phyloP scores from a whole-genome alignment of 345 rosid species.

The Balakata baccata region DNA sequence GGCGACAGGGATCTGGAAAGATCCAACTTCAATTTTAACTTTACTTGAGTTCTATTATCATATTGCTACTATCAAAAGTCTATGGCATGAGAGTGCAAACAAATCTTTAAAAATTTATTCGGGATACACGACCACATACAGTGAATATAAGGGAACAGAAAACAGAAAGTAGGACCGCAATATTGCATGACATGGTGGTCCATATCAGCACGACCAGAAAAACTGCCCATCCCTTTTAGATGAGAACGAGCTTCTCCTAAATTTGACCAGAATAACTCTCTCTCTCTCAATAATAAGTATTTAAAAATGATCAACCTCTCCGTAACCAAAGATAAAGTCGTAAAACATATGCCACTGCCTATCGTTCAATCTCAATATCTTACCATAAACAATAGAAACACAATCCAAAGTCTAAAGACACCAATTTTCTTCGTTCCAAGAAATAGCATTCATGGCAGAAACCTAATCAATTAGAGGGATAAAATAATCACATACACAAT shows the following conservation, averaged over 20 bases:
- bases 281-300: background rate
- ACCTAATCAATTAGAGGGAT: background rate
- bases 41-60: background rate
- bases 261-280: background rate
- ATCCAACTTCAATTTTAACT: background rate
- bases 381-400: background rate
- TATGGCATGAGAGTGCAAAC: background rate
- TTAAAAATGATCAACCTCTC: background rate
- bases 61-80: background rate
- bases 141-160: background rate
- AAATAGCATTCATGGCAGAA: background rate
- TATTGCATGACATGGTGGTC: background rate
- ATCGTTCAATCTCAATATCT: background rate
- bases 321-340: background rate
- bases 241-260: background rate
- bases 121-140: background rate
- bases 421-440: background rate
- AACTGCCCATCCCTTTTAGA: slow-evolving; percentile 7
- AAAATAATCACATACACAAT: background rate
- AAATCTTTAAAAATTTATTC: background rate
- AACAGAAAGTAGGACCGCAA: slow-evolving; percentile 6
- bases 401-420: background rate
- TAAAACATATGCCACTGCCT: background rate
- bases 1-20: background rate
- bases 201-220: background rate